Base-by-base conservation (phyloP, 1,284 basidiomycete species). In the Ganoderma meredithae region DNA sequence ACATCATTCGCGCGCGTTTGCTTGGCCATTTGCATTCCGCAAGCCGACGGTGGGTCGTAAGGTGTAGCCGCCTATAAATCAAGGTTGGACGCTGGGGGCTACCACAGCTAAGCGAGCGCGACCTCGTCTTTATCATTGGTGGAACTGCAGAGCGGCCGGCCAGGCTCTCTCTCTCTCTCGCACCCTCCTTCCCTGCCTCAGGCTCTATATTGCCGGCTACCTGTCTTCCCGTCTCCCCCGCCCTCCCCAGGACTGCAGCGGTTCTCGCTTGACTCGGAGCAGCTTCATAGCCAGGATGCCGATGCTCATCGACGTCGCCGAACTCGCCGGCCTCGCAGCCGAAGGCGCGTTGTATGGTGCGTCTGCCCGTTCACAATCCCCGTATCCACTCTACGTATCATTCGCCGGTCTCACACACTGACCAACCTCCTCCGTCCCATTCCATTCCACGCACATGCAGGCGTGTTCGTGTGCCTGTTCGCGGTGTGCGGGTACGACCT, bases 301-400 rank as follows among this genome's bases (percentile, higher is more conserved):
- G n/a, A 62, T 67, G 40, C 65, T 67, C 62, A 69, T 73, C 27
- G 70, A 73, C 60, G 60, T 67, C 13, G 70, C 72, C 4, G 72
- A 73, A 44, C 65, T 71, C 22, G 65, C 63, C 12, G 72, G 72
- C 6, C 36, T 73, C 31, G 64, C 67, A 12, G 65, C 55, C 5
- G 70, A 73, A 55, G 65, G 68, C 3, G 49, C 60, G 3, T 62
- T 73, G 41, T 73, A 73, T 56, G 72, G 72, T 70, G 43, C 22
- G 72, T 53, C 25, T 15, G 6, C 31, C n/a, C 13, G n/a, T 6
- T 9, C 17, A 13, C 33, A 6, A 36, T 36, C 36, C 36, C 6
- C 36, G 36, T 36, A 36, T 31, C 27, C 27, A 3, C 27, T 31
- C 27, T 3, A 31, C 27, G 2, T 31, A 31, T 31, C 27, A 31